Percentiles rank a stretch among this genome's conserved stretches.
These are phyloP conservation scores for Hippophae gyantsensis DNA, from an alignment of 306 rosid species.

Conservation along the genomic window DNA sequence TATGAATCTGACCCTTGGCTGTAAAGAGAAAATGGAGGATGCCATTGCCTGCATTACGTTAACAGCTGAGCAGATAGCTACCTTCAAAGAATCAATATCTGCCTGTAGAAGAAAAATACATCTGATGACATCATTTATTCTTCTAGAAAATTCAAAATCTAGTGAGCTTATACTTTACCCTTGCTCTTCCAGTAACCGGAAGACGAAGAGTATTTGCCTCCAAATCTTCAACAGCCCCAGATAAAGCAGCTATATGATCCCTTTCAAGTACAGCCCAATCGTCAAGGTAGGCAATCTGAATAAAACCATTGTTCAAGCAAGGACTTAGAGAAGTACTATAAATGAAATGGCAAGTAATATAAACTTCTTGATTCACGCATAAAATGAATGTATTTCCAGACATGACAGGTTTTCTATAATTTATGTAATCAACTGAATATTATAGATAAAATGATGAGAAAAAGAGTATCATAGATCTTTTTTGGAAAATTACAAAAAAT, in stretches of 20 bases:
- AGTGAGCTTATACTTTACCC: slow-evolving; percentile 36
- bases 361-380: neutral
- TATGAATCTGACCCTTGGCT: slow-evolving; percentile 55
- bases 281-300: slow-evolving; percentile 73
- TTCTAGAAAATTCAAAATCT: slow-evolving; percentile 12
- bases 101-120: slow-evolving; percentile 42
- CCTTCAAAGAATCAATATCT: slow-evolving; percentile 73
- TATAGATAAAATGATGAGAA: too few species aligned
- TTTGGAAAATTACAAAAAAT: too few species aligned
- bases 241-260: slow-evolving; percentile 61
- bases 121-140: slow-evolving; percentile 11
- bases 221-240: slow-evolving; percentile 80
- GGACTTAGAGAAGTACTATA: slow-evolving; percentile 19
- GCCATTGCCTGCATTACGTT: slow-evolving; percentile 88
- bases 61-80: slow-evolving; percentile 80
- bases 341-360: slow-evolving; percentile 2
- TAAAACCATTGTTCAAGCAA: slow-evolving; percentile 23
- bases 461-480: too few species aligned
- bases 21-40: slow-evolving; percentile 62
- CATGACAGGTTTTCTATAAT: too few species aligned
- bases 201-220: slow-evolving; percentile 93
- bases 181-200: slow-evolving; percentile 81
- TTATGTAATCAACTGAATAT: too few species aligned
- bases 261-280: slow-evolving; percentile 77
- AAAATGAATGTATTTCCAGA: neutral